Evolutionary conservation across 177 flowering plant species (phyloP).

Genomic region (Tripterygium wilfordii): DNA sequence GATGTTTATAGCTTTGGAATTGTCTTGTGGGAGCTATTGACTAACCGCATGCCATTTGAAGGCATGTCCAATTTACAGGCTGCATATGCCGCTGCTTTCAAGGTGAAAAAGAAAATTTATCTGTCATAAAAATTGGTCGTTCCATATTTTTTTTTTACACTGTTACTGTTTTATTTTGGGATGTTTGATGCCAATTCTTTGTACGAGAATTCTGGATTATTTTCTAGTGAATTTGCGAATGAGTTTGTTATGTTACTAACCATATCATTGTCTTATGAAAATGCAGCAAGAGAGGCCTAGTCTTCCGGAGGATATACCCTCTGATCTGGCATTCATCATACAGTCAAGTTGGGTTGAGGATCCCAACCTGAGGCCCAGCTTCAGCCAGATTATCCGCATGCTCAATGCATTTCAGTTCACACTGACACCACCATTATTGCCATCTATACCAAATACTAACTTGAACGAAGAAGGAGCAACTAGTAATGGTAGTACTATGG

Average conservation of each 20-base stretch:
- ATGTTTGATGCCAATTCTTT: no score
- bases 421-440: slow-evolving; percentile 43
- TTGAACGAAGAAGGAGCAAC: slow-evolving; percentile 20
- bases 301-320: slow-evolving; percentile 62
- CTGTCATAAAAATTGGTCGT: not conserved
- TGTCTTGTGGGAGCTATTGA: slow-evolving; percentile 87
- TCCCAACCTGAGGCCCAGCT: slow-evolving; percentile 82
- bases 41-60: slow-evolving; percentile 93
- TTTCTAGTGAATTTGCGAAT: not conserved
- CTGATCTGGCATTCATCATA: slow-evolving; percentile 68
- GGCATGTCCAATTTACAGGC: slow-evolving; percentile 99
- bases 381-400: slow-evolving; percentile 84
- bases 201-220: no score
- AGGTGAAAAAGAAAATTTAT: slow-evolving; percentile 37
- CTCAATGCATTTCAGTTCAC: slow-evolving; percentile 62
- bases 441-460: slow-evolving; percentile 33
- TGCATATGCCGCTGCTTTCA: slow-evolving; percentile 99
- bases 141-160: no score
- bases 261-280: slow-evolving; percentile 1
- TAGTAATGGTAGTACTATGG: slow-evolving; percentile 46
- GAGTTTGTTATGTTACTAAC: not conserved
- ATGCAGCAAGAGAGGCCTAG: slow-evolving; percentile 83
- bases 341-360: slow-evolving; percentile 97
- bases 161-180: no score
- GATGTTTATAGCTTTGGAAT: slow-evolving; percentile 97